Evolutionary conservation across 371 early-diverging fungal genomes (phyloP).

Genomic region (Blakeslea trispora): DNA sequence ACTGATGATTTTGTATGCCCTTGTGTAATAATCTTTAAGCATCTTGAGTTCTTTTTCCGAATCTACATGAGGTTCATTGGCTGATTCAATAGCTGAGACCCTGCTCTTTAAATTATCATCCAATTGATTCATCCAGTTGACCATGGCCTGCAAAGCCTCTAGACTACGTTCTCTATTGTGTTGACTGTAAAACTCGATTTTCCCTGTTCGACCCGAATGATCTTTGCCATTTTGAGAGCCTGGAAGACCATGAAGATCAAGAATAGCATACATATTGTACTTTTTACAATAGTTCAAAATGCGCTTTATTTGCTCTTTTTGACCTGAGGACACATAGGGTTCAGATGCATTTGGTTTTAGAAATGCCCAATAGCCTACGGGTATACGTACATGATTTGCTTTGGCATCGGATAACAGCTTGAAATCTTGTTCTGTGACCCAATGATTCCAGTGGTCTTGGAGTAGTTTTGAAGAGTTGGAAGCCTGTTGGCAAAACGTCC

Average conservation of each 20-base stretch:
- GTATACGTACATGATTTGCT: slow-evolving; percentile 49
- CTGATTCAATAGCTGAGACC: slow-evolving; percentile 23
- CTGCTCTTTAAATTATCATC: slow-evolving; percentile 10
- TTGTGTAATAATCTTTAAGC: slow-evolving; percentile 16
- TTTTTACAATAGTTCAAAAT: slow-evolving; percentile 45
- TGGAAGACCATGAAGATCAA: slow-evolving; percentile 63
- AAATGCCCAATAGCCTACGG: slow-evolving; percentile 48
- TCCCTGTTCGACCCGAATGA: slow-evolving; percentile 38
- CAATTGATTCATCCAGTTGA: slow-evolving; percentile 27
- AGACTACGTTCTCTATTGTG: slow-evolving; percentile 22
- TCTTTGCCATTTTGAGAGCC: slow-evolving; percentile 61
- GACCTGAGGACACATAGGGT: slow-evolving; percentile 47
- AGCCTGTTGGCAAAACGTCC: slow-evolving; percentile 39
- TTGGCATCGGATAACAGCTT: slow-evolving; percentile 32
- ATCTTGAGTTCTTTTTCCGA: not conserved
- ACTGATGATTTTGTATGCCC: slow-evolving; percentile 18
- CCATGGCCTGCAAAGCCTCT: slow-evolving; percentile 21
- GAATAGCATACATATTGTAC: slow-evolving; percentile 53
- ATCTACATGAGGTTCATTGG: slow-evolving; percentile 19
- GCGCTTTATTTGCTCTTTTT: slow-evolving; percentile 41
- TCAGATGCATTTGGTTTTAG: slow-evolving; percentile 35
- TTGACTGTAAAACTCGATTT: slow-evolving; percentile 17
- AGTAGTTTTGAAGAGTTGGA: slow-evolving; percentile 25
- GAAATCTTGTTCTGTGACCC: slow-evolving; percentile 47
- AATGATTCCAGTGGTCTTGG: slow-evolving; percentile 38